Percentiles rank a stretch among this genome's conserved stretches.
Conservation (phyloP, 2,329 filamentous ascomycete genomes). For the Epichloe festucae region DNA sequence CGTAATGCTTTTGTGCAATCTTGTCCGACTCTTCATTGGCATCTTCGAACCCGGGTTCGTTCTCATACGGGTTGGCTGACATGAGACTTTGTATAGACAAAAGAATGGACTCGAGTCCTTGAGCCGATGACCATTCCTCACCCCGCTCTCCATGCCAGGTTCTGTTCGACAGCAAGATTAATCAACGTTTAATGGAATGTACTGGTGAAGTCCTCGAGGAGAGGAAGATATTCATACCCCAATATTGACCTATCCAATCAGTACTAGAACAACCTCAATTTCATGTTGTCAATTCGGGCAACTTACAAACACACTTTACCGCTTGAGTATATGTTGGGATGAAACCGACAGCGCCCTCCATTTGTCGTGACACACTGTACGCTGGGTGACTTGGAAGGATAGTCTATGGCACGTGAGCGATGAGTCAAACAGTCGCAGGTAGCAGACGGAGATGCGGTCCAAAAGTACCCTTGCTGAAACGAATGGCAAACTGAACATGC, state of each 20-base stretch:
- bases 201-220: not conserved
- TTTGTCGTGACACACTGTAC: constrained; percentile 74
- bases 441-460: not conserved
- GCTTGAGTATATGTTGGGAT: constrained; percentile 86
- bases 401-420: constrained; percentile 43
- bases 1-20: constrained; percentile 60
- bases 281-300: not conserved
- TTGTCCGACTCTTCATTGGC: constrained; percentile 56
- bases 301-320: constrained; percentile 88
- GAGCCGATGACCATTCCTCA: constrained; percentile 93
- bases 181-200: not conserved
- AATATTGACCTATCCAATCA: constrained; percentile 56
- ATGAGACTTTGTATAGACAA: constrained; percentile 95
- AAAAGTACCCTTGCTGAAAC: constrained; percentile 55
- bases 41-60: constrained; percentile 87
- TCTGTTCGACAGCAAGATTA: constrained; percentile 29
- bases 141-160: constrained; percentile 87
- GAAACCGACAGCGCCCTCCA: constrained; percentile 76
- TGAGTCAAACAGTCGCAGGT: not conserved
- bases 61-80: constrained; percentile 87
- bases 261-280: not conserved
- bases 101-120: constrained; percentile 86
- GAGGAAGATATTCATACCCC: constrained; percentile 42
- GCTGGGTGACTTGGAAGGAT: constrained; percentile 54
- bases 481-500: constrained; percentile 52